These are phyloP conservation scores for Aspergillus sp. DNA, from an alignment of 2,329 filamentous ascomycete genomes.

Conservation along the genomic window DNA sequence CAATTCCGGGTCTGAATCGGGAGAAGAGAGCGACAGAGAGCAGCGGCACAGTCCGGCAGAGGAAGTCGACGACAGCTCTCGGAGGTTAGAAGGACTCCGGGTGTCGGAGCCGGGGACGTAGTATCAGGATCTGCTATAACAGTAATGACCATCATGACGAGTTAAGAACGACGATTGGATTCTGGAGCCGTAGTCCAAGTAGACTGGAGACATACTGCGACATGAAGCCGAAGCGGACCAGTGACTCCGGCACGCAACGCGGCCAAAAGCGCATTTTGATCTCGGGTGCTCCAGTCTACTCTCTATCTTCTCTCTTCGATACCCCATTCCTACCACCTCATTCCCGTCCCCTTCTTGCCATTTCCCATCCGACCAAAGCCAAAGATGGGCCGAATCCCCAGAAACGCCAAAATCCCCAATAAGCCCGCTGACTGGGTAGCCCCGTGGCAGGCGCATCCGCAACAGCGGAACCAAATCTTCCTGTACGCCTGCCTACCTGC, in stretches of 20 bases:
- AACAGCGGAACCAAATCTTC: constrained; percentile 41
- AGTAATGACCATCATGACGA: constrained; percentile 20
- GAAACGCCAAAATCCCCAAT: constrained; percentile 20
- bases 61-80: constrained; percentile 18
- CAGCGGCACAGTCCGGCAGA: constrained; percentile 4
- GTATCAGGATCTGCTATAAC: constrained; percentile 5
- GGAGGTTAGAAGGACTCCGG: constrained; percentile 21
- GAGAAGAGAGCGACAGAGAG: constrained; percentile 23
- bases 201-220: too few species aligned
- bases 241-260: constrained; percentile 22
- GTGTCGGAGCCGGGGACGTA: constrained; percentile 19
- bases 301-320: too few species aligned
- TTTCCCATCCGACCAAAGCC: too few species aligned
- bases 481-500: constrained; percentile 38
- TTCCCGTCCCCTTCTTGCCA: neutral
- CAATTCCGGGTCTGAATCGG: constrained; percentile 18
- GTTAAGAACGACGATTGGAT: too few species aligned
- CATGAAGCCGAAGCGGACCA: neutral
- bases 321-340: constrained; percentile 1
- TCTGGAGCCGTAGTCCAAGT: too few species aligned
- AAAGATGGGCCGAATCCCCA: too few species aligned
- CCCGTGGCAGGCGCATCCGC: constrained; percentile 18
- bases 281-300: constrained; percentile 20
- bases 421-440: constrained; percentile 16
- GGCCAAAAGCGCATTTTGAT: constrained; percentile 27